Conservation (phyloP, 192 early-diverging fungal genomes). For the Chytriomyces sp. region DNA sequence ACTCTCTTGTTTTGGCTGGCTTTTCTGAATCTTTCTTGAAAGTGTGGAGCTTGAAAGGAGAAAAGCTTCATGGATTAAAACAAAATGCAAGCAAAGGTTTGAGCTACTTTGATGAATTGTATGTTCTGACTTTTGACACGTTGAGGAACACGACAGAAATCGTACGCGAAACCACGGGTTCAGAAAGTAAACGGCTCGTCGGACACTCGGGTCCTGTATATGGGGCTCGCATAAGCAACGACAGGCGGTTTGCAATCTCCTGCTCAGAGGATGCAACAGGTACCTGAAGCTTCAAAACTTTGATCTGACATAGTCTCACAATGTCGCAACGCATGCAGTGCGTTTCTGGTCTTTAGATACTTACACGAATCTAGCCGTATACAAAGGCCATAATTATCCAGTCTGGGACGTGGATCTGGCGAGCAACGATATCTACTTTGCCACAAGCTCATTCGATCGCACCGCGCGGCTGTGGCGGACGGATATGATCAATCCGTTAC, state of each 20-base stretch:
- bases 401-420: conserved; percentile 96
- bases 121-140: neutral
- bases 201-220: conserved; percentile 94
- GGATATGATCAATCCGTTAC: conserved; percentile 93
- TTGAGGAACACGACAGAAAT: conserved; percentile 1
- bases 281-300: conserved; percentile 35
- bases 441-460: conserved; percentile 91
- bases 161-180: conserved; percentile 14
- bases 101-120: conserved; percentile 31
- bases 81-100: conserved; percentile 44
- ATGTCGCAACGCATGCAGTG: conserved; percentile 48
- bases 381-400: conserved; percentile 96
- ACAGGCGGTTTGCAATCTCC: conserved; percentile 83
- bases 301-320: neutral
- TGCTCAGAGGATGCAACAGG: conserved; percentile 90
- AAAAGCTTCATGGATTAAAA: neutral
- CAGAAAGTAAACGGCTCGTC: conserved; percentile 62
- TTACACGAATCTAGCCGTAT: conserved; percentile 87
- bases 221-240: conserved; percentile 82
- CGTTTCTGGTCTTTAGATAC: conserved; percentile 96
- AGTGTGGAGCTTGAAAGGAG: conserved; percentile 84
- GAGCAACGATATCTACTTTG: conserved; percentile 94
- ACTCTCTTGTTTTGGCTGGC: conserved; percentile 81
- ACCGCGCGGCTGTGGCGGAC: conserved; percentile 96
- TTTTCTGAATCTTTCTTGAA: conserved; percentile 93